These are phyloP conservation scores for Cladosporium sp. DNA, from an alignment of 2,329 filamentous ascomycete genomes.

Conservation along the genomic window DNA sequence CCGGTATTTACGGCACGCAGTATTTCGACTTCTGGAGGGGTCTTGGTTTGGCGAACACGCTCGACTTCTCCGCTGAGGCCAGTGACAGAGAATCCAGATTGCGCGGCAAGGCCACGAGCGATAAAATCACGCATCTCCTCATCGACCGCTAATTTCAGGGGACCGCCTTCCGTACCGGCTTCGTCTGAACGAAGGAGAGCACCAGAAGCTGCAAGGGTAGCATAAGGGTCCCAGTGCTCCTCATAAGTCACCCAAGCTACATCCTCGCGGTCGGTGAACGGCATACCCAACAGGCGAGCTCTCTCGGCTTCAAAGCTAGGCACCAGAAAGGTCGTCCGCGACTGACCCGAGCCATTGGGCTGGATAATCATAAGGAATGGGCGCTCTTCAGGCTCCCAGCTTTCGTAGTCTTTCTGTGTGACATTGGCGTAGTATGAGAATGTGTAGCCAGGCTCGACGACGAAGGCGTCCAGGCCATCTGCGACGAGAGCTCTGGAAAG, in stretches of 20 bases:
- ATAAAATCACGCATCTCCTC: slow-evolving; percentile 64
- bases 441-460: slow-evolving; percentile 61
- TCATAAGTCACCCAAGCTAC: slow-evolving; percentile 53
- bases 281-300: slow-evolving; percentile 56
- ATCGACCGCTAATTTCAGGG: slow-evolving; percentile 55
- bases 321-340: slow-evolving; percentile 55
- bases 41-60: slow-evolving; percentile 57
- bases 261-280: slow-evolving; percentile 46
- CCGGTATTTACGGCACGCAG: slow-evolving; percentile 61
- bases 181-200: slow-evolving; percentile 11
- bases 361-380: slow-evolving; percentile 60
- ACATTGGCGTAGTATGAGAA: slow-evolving; percentile 63
- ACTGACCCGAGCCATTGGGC: slow-evolving; percentile 46
- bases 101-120: slow-evolving; percentile 49
- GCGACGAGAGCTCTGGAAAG: slow-evolving; percentile 52
- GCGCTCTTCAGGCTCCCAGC: slow-evolving; percentile 62
- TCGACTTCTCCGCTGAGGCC: slow-evolving; percentile 54
- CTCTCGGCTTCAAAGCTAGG: slow-evolving; percentile 60
- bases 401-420: slow-evolving; percentile 59
- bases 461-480: slow-evolving; percentile 54
- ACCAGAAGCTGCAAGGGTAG: slow-evolving; percentile 41
- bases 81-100: slow-evolving; percentile 51
- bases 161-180: slow-evolving; percentile 18
- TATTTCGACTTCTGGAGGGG: slow-evolving; percentile 52
- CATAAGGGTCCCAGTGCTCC: slow-evolving; percentile 62